Base-by-base conservation (phyloP, 768 basidiomycete genomes). In the Boletales sp. region DNA sequence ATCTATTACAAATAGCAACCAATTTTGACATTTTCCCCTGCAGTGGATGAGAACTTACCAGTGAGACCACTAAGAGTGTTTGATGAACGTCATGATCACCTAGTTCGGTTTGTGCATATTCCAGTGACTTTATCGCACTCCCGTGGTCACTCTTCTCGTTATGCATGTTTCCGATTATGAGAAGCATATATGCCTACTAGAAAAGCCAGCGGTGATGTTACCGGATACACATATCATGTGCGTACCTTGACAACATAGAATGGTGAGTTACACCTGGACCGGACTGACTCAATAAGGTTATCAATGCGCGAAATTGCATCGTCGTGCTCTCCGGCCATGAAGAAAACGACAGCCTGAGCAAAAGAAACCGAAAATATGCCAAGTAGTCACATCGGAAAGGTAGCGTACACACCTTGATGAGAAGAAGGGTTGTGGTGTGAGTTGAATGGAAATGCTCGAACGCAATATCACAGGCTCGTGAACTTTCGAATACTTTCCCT, bases 251-350 rank as follows among this genome's bases (percentile, higher is more conserved):
- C 43, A 12, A 33, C 19, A 7, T 9, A 39, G 14, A 32, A 47
- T 14, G 31, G 13, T 7, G 49, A 44, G 4, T 47, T 41, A n/a
- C n/a, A n/a, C n/a, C n/a, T n/a, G 21, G 30, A 28, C 0, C 11
- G 19, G 12, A 34, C 12, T 0, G 18, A 14, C 17, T 39, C 21
- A 15, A 55, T 45, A 5, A 55, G 46, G 21, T 48, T 28, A 2
- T 25, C 44, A 4, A 53, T 8, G 13, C 44, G 50, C 4, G 47
- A 52, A 33, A 55, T 34, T 4, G 50, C 54, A 38, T 55, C 54
- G 0, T 42, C 17, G 2, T 35, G 15, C n/a, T n/a, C n/a, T n/a
- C n/a, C n/a, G n/a, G n/a, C n/a, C n/a, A n/a, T n/a, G n/a, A n/a
- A n/a, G n/a, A n/a, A n/a, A 12, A 55, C 14, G 9, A 51, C 25